A percentile compares a stretch with the other conserved stretches of the same genome.
Conservation (phyloP, 306 rosid species). For the Sechiopsis laciniata region DNA sequence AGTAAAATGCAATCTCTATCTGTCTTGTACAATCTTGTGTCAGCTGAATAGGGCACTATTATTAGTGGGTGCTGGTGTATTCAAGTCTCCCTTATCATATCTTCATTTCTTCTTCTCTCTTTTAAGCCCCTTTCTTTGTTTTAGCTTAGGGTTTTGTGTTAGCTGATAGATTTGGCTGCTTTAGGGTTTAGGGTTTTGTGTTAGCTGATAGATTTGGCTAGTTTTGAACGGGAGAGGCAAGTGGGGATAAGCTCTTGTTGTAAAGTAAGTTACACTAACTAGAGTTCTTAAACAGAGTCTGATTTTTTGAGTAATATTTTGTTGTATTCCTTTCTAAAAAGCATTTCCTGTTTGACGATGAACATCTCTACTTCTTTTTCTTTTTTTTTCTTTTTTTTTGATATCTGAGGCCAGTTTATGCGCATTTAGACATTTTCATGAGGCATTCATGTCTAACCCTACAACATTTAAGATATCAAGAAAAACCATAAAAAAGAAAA, state of each 20-base stretch:
- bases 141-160: not conserved
- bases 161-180: not conserved
- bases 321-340: not conserved
- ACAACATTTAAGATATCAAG: no score
- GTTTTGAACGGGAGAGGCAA: not conserved
- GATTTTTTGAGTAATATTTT: not conserved
- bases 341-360: not conserved
- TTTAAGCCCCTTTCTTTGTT: not conserved
- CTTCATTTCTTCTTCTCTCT: not conserved
- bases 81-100: constrained; percentile 1
- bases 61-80: not conserved
- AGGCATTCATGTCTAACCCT: no score
- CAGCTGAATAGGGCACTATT: not conserved
- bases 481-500: no score
- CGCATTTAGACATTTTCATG: no score
- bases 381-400: no score
- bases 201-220: not conserved
- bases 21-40: not conserved
- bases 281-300: not conserved
- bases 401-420: no score
- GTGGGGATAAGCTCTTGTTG: not conserved
- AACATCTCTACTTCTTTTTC: not conserved
- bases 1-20: not conserved
- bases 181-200: no score
- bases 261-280: not conserved